Evolutionary conservation across 306 rosid genomes (phyloP).

Genomic region (Vicia sativa): DNA sequence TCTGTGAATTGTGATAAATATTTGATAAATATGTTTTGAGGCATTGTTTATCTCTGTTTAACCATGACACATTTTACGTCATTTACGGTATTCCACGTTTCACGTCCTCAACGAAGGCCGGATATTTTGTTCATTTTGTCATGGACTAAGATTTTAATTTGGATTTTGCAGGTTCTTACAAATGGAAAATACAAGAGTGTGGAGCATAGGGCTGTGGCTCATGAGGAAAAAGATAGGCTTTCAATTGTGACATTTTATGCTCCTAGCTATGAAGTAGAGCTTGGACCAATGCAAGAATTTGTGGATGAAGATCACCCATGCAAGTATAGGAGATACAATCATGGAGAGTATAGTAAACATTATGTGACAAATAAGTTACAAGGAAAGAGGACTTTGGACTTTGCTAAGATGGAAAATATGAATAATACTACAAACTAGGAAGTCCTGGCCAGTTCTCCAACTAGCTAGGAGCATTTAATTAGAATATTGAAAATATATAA

Average conservation of each 20-base stretch:
- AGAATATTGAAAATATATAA: slow-evolving; percentile 12
- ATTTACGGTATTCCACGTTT: too few relatives aligned
- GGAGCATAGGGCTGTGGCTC: slow-evolving; percentile 94
- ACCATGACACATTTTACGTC: too few relatives aligned
- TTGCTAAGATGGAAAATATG: slow-evolving; percentile 64
- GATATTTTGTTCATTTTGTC: not conserved
- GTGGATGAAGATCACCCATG: slow-evolving; percentile 68
- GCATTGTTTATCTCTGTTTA: too few relatives aligned
- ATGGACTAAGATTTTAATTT: slow-evolving; percentile 24
- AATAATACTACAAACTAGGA: slow-evolving; percentile 42
- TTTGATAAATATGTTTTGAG: too few relatives aligned
- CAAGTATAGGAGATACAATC: slow-evolving; percentile 79
- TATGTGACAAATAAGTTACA: slow-evolving; percentile 89
- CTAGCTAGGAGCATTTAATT: slow-evolving; percentile 41
- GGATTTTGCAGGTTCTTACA: slow-evolving; percentile 71
- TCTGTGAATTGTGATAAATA: too few relatives aligned
- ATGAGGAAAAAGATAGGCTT: slow-evolving; percentile 69
- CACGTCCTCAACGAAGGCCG: too few relatives aligned
- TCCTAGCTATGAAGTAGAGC: slow-evolving; percentile 85
- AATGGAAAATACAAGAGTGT: slow-evolving; percentile 95
- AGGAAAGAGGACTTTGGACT: slow-evolving; percentile 82
- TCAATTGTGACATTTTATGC: slow-evolving; percentile 91
- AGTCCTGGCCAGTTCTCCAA: slow-evolving; percentile 40
- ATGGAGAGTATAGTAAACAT: slow-evolving; percentile 91
- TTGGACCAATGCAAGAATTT: slow-evolving; percentile 79